Base-by-base conservation (phyloP, 2,329 filamentous ascomycete genomes). In the Grosmannia huntii region DNA sequence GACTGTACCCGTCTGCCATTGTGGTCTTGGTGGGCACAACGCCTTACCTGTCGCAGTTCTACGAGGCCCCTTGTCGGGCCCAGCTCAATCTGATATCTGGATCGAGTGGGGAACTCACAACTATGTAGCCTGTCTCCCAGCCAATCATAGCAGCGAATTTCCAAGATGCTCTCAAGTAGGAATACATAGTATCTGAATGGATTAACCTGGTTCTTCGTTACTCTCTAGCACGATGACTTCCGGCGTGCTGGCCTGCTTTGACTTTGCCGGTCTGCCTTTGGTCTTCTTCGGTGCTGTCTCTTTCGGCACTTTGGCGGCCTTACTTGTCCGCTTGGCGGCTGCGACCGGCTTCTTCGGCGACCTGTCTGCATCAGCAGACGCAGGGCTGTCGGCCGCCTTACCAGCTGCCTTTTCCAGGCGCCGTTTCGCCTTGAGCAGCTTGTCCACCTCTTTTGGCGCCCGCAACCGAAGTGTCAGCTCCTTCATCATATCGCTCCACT, bases 401-500 rank as follows among this genome's bases (percentile, higher is more conserved):
- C 27, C 27, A 6, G 44, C 52, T 25, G 12, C 52, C 55, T 48
- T 57, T n/a, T 62, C 60, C 19, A 56, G 23, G 25, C 55, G 58
- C 25, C 62, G 62, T 55, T 64, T 64, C 33, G 60, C 58, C 64
- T 82, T 88, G 64, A 90, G 76, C 28, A 96, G 65, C 63, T 83
- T 83, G 48, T 84, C 79, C 1, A 91, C 73, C 63, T 90, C 86
- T 59, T 86, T 86, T 57, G 78, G 71, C 0, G 86, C 90, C 27
- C 89, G 79, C 41, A 82, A 75, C 36, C 92, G 79, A 54, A 96
- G 72, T 55, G 80, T 94, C 64, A 95, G 71, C 68, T 95, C 91
- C 67, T 84, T 91, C 73, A 95, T 86, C 72, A 96, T 81, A 53
- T 87, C 81, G 0, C 77, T 75, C 92, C 92, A 97, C 55, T 76